phyloP scores from a whole-genome alignment of 208 protist species.

The Leishmania aethiopica region DNA sequence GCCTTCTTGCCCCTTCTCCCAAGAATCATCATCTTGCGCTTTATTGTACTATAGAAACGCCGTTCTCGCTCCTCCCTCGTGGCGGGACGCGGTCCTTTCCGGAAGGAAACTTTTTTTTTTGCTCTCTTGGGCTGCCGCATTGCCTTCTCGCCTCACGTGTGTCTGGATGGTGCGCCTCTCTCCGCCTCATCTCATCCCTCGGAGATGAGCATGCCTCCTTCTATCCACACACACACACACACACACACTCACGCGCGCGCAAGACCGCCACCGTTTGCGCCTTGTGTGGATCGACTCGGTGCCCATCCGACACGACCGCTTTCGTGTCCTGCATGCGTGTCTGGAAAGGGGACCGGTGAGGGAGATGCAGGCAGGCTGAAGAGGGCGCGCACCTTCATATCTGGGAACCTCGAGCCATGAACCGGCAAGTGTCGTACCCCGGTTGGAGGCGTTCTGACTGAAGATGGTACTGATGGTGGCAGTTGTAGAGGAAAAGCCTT shows the following conservation, averaged over 20 bases:
- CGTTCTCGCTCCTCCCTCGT: too few relatives aligned
- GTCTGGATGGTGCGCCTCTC: not conserved
- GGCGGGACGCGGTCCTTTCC: too few relatives aligned
- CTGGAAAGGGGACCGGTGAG: not conserved
- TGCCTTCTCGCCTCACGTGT: not conserved
- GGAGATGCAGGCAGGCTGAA: not conserved
- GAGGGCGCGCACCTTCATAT: not conserved
- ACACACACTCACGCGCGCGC: not conserved
- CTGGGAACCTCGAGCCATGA: not conserved
- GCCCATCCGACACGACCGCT: not conserved
- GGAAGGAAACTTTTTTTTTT: not conserved
- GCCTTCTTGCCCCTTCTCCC: too few relatives aligned
- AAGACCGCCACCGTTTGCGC: not conserved
- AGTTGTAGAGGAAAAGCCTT: not conserved
- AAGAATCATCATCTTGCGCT: too few relatives aligned
- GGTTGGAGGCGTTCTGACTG: not conserved
- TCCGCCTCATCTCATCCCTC: not conserved
- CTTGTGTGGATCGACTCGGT: not conserved
- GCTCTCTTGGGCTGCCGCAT: not conserved
- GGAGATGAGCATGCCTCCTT: too few relatives aligned
- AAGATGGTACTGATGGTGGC: not conserved
- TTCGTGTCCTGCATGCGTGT: not conserved
- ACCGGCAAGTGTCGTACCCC: not conserved
- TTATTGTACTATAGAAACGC: too few relatives aligned
- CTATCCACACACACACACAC: not conserved